Percentiles rank a stretch among this genome's conserved stretches.
Conservation (phyloP, 2,329 filamentous ascomycete species). For the Conoideocrella luteorostrata region DNA sequence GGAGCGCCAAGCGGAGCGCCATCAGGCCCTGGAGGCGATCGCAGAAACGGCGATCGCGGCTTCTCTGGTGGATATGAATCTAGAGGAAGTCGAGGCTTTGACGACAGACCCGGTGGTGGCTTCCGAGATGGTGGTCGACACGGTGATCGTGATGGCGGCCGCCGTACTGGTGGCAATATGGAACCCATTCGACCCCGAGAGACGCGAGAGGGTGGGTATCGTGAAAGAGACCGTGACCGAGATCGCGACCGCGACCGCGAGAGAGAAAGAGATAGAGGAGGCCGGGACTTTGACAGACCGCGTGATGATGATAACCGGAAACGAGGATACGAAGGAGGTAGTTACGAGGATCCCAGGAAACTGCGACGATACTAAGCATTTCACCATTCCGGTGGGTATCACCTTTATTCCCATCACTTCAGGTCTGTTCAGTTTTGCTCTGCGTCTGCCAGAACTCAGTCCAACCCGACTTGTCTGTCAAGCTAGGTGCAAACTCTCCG, state of each 20-base stretch:
- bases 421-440: too few relatives aligned
- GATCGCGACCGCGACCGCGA: slow-evolving; percentile 34
- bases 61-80: slow-evolving; percentile 46
- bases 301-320: slow-evolving; percentile 55
- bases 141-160: slow-evolving; percentile 25
- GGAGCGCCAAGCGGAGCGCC: slow-evolving; percentile 50
- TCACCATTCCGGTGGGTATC: neutral
- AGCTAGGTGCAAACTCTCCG: too few relatives aligned
- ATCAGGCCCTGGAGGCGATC: slow-evolving; percentile 50
- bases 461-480: too few relatives aligned
- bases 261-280: slow-evolving; percentile 21
- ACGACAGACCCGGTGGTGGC: slow-evolving; percentile 46
- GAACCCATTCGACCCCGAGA: slow-evolving; percentile 71
- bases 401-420: too few relatives aligned
- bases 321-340: slow-evolving; percentile 70
- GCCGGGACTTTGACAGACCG: slow-evolving; percentile 43
- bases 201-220: slow-evolving; percentile 53
- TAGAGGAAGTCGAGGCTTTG: slow-evolving; percentile 49
- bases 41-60: slow-evolving; percentile 34
- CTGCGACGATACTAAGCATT: slow-evolving; percentile 52
- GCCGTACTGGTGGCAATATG: slow-evolving; percentile 69
- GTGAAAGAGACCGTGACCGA: slow-evolving; percentile 43
- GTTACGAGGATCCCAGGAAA: slow-evolving; percentile 71
- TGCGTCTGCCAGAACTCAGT: too few relatives aligned
- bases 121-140: slow-evolving; percentile 35